These are phyloP conservation scores for Xylaria intraflava DNA, from an alignment of 495 filamentous ascomycete genomes.

Conservation along the genomic window DNA sequence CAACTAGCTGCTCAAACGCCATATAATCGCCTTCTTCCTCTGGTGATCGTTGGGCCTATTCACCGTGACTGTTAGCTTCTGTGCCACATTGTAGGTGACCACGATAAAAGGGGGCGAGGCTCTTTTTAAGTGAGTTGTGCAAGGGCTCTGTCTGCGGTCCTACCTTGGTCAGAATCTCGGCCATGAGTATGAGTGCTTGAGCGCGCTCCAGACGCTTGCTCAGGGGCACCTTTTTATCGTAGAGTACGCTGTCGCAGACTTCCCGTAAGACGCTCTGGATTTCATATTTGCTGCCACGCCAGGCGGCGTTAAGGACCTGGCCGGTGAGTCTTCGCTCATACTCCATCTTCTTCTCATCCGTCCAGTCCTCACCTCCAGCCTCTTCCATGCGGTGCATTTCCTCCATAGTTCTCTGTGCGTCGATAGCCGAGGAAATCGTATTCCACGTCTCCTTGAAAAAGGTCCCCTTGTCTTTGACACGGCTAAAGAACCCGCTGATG, in stretches of 20 bases:
- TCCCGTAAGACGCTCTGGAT: slow-evolving; percentile 93
- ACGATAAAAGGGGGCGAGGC: not conserved
- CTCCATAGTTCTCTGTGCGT: slow-evolving; percentile 97
- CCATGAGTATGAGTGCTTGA: slow-evolving; percentile 77
- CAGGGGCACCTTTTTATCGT: slow-evolving; percentile 75
- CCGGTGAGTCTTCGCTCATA: slow-evolving; percentile 92
- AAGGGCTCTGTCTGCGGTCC: not conserved
- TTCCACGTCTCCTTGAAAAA: slow-evolving; percentile 97
- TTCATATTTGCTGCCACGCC: slow-evolving; percentile 95
- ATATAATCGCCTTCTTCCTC: slow-evolving; percentile 99
- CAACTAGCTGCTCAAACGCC: slow-evolving; percentile 97
- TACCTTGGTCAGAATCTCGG: slow-evolving; percentile 84
- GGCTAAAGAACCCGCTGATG: slow-evolving; percentile 86
- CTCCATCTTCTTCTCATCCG: slow-evolving; percentile 95
- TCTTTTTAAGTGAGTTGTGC: slow-evolving; percentile 13
- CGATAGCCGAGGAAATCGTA: slow-evolving; percentile 94
- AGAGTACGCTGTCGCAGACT: slow-evolving; percentile 61
- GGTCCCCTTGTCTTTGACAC: slow-evolving; percentile 94
- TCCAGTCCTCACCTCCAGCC: slow-evolving; percentile 95
- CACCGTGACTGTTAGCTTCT: slow-evolving; percentile 22
- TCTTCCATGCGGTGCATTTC: slow-evolving; percentile 97
- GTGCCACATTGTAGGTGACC: too few relatives aligned
- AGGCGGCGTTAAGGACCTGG: slow-evolving; percentile 97
- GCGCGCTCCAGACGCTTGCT: slow-evolving; percentile 86
- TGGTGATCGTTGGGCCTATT: slow-evolving; percentile 77